Base-by-base conservation (phyloP, 202 grass and related monocot genomes). In the Setaria italica region DNA sequence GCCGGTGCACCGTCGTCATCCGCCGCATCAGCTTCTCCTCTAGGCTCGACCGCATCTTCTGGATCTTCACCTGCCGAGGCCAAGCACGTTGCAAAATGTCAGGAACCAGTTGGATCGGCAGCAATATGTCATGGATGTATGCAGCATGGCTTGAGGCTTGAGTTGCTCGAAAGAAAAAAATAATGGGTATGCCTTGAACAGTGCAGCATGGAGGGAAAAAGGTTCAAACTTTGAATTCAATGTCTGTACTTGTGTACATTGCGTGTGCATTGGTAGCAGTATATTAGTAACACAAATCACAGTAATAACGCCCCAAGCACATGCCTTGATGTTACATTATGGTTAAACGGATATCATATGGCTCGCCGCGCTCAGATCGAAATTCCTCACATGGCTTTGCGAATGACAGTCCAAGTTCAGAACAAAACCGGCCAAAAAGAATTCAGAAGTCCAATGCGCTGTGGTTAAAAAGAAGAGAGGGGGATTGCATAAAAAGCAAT, bases 11-110 rank as follows among this genome's bases (percentile, higher is more conserved):
- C 0, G 73, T 90, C 20, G 87, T 73, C 94, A 97, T 99, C 82
- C 94, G 76, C 88, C 82, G 89, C 94, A 96, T 94, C 85, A 99
- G 82, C 81, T 99, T 99, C 85, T 96, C 93, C 89, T 99, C 94
- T 42, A 94, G 87, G 81, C 84, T 92, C 35, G 94, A 95, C 58
- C 92, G 78, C 94, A 99, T 94, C 84, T 94, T 99, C 64, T 99
- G 94, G 84, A 99, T 96, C 86, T 99, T 99, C 19, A 99, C 97
- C 94, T 99, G 79, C 46, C 9, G n/a, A 79, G 14, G n/a, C 13
- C 19, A 25, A 66, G 20, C 69, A 72, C 45, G 16, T 51, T 51
- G 14, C 48, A 69, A 46, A 35, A 3, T 64, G 68, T 39, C 39
- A 79, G 16, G 4, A 54, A 25, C 25, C 25, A 25, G 25, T 25